Percentiles rank a stretch among this genome's conserved stretches.
These are phyloP conservation scores for Cucurbita ficifolia DNA, from an alignment of 306 rosid species.

Conservation along the genomic window DNA sequence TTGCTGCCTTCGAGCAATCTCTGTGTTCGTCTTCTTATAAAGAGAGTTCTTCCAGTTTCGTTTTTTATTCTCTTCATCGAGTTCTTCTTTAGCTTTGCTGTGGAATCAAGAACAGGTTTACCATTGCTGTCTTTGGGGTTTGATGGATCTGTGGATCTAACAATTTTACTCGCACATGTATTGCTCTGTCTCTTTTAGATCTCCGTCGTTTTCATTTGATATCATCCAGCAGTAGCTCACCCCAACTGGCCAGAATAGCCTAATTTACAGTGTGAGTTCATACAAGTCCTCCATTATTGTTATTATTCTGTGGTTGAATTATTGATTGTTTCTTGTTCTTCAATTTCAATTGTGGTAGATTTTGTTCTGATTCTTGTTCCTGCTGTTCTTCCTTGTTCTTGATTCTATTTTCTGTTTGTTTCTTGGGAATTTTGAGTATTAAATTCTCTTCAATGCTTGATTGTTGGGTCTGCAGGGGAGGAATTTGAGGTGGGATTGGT, in stretches of 20 bases:
- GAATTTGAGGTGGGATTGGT: conserved; percentile 10
- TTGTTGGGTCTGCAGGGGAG: conserved; percentile 14
- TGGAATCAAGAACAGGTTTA: neutral
- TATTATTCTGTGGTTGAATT: neutral
- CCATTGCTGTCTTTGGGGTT: conserved; percentile 29
- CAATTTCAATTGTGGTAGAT: conserved; percentile 7
- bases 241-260: conserved; percentile 21
- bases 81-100: neutral
- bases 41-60: neutral
- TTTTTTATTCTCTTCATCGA: neutral
- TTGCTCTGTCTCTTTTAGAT: conserved; percentile 44
- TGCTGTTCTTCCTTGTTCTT: neutral
- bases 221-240: conserved; percentile 19
- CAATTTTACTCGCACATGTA: conserved; percentile 38
- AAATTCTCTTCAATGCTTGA: neutral
- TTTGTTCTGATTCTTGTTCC: conserved; percentile 7
- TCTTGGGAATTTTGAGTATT: neutral
- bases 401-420: conserved; percentile 8
- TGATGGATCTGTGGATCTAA: conserved; percentile 77
- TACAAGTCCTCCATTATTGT: conserved; percentile 10
- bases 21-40: neutral
- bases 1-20: conserved; percentile 29
- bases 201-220: conserved; percentile 31
- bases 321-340: neutral
- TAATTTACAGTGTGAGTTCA: conserved; percentile 4